A percentile compares a stretch with the other conserved stretches of the same genome.
These are phyloP conservation scores for Pharus latifolius DNA, from an alignment of 176 grass and related monocot species.

Conservation along the genomic window DNA sequence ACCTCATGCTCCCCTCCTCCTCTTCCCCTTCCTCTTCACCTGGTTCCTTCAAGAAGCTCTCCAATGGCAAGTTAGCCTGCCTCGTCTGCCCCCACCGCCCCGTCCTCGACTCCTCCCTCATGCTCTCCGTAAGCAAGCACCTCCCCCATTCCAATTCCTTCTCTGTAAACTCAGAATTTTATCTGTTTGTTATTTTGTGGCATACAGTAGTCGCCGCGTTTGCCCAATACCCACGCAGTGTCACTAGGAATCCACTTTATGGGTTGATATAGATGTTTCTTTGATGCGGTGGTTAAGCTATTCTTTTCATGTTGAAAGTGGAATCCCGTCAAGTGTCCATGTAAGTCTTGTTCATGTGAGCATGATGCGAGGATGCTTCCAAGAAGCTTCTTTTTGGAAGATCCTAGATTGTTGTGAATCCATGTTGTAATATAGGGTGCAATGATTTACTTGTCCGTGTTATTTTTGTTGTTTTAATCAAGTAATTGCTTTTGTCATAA, in stretches of 20 bases:
- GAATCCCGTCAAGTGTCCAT: background rate
- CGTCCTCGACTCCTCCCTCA: slow-evolving; percentile 57
- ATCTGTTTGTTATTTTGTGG: too few species aligned
- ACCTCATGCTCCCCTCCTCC: slow-evolving; percentile 44
- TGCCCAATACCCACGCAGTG: too few species aligned
- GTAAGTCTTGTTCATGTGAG: background rate
- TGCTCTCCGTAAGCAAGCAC: slow-evolving; percentile 52
- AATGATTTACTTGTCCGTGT: background rate
- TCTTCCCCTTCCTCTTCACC: slow-evolving; percentile 14
- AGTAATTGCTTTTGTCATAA: background rate
- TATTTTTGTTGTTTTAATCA: background rate
- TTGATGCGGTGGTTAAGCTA: background rate
- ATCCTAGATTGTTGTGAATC: background rate
- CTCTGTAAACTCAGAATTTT: background rate
- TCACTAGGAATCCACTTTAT: background rate
- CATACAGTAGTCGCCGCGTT: too few species aligned
- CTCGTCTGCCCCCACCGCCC: slow-evolving; percentile 67
- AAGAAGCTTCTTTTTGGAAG: background rate
- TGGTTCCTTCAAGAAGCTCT: slow-evolving; percentile 62
- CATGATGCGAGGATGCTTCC: too few species aligned
- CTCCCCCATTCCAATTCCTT: background rate
- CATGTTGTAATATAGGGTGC: background rate
- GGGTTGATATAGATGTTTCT: background rate
- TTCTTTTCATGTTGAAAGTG: background rate
- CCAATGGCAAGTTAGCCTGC: slow-evolving; percentile 51